Evolutionary conservation across 306 rosid genomes (phyloP).

Genomic region (Gillenia trifoliata): DNA sequence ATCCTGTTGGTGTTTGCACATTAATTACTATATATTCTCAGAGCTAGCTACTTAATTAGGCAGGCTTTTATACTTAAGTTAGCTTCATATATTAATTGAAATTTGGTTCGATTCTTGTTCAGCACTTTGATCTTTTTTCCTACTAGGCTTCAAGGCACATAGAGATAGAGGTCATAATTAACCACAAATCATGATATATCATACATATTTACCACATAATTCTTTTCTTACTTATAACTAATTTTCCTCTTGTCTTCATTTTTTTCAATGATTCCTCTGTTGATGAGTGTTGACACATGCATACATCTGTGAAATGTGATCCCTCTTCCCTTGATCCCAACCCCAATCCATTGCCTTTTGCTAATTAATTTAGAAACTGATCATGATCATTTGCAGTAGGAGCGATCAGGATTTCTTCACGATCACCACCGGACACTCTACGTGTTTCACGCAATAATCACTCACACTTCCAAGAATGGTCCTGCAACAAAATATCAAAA

Average conservation of each 20-base stretch:
- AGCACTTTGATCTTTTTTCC: not conserved
- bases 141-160: not conserved
- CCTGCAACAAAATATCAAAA: constrained; percentile 27
- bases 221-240: not conserved
- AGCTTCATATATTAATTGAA: not conserved
- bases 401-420: constrained; percentile 55
- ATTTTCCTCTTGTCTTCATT: not conserved
- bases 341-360: not conserved
- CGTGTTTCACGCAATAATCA: constrained; percentile 68
- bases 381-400: too few species aligned
- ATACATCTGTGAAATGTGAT: not conserved
- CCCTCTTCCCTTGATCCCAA: not conserved
- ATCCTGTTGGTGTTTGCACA: not conserved
- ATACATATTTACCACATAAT: too few species aligned
- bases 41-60: not conserved
- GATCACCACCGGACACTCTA: constrained; percentile 70
- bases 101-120: not conserved
- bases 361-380: not conserved
- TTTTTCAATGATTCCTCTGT: not conserved
- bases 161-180: not conserved
- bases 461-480: constrained; percentile 84
- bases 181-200: not conserved
- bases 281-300: not conserved
- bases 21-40: too few species aligned
- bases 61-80: not conserved